These are phyloP conservation scores for Malus hybrid DNA, from an alignment of 331 rosid genomes.

Conservation along the genomic window DNA sequence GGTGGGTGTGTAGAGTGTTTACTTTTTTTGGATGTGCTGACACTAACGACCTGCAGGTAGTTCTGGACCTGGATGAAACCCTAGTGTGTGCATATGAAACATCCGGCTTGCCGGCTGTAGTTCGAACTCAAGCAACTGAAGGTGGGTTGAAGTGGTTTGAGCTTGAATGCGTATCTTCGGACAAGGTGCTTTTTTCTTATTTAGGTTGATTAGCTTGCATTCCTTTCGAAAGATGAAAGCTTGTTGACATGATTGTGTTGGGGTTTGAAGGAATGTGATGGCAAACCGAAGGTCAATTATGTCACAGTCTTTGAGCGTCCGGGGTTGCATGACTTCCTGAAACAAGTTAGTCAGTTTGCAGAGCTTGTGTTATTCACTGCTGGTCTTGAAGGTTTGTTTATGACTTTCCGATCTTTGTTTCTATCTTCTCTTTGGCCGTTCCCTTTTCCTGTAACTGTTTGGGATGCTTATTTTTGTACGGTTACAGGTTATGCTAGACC, in stretches of 20 bases:
- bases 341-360: conserved; percentile 32
- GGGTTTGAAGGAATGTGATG: conserved; percentile 35
- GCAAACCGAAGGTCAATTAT: conserved; percentile 37
- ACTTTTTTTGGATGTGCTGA: neutral
- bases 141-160: conserved; percentile 49
- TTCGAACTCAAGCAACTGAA: conserved; percentile 35
- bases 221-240: neutral
- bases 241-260: conserved; percentile 6
- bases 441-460: neutral
- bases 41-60: conserved; percentile 22
- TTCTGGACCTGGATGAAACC: conserved; percentile 49
- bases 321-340: conserved; percentile 39
- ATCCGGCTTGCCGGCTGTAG: conserved; percentile 25
- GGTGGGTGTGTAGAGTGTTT: neutral
- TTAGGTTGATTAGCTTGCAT: neutral
- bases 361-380: conserved; percentile 49
- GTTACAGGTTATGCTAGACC: conserved; percentile 48
- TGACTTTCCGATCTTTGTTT: neutral
- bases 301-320: conserved; percentile 55
- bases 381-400: conserved; percentile 47
- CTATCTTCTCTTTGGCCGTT: neutral
- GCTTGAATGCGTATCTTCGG: conserved; percentile 40
- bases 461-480: neutral
- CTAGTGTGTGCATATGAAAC: conserved; percentile 47
- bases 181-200: conserved; percentile 31